Conservation (phyloP, 176 grass and related monocot species). For the Aegilops umbellulata region DNA sequence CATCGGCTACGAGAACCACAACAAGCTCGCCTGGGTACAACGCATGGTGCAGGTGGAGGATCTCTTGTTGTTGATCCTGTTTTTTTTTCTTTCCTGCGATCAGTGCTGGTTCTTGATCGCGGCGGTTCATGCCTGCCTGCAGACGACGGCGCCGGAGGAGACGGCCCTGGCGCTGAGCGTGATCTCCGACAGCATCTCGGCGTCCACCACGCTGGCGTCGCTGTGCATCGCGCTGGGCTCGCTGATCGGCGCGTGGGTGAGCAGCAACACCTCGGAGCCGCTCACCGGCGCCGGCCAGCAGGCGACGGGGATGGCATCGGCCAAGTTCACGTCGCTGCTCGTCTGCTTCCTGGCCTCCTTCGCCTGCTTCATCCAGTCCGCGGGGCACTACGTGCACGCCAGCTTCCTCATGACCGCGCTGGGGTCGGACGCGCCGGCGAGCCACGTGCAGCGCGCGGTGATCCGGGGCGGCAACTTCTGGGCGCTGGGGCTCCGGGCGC, state of each 20-base stretch:
- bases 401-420: constrained; percentile 80
- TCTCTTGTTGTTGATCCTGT: neutral
- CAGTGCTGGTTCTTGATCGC: neutral
- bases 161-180: constrained; percentile 51
- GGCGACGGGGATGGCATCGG: constrained; percentile 33
- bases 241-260: constrained; percentile 75
- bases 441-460: constrained; percentile 57
- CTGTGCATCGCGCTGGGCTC: constrained; percentile 78
- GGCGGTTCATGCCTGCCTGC: neutral
- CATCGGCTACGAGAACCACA: constrained; percentile 81
- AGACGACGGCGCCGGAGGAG: constrained; percentile 40
- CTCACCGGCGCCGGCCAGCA: constrained; percentile 27
- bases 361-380: constrained; percentile 86
- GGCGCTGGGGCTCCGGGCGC: constrained; percentile 55
- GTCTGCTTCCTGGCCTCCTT: constrained; percentile 79
- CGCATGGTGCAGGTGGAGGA: constrained; percentile 52
- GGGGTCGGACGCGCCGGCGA: constrained; percentile 59
- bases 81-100: neutral
- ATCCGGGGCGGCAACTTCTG: constrained; percentile 70
- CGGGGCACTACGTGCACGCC: constrained; percentile 67
- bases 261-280: constrained; percentile 41
- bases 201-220: constrained; percentile 79
- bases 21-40: constrained; percentile 65
- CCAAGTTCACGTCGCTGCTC: constrained; percentile 64
- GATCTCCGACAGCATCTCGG: constrained; percentile 68